Conservation (phyloP, 352 stramenopile species). For the Globisporangium solare region DNA sequence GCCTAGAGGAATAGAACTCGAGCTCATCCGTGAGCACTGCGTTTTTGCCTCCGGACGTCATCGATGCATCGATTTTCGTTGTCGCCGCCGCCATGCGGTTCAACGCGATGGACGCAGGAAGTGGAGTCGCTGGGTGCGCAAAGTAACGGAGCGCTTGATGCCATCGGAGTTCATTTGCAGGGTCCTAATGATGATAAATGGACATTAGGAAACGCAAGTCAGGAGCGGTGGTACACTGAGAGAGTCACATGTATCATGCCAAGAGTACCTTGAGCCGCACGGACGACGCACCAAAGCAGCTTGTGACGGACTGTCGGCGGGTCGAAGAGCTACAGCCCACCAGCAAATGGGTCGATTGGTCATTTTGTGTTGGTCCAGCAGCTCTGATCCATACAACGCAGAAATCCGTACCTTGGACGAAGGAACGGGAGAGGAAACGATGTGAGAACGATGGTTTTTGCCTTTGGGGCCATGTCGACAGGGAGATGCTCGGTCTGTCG, state of each 20-base stretch:
- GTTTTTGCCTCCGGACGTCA: slow-evolving; percentile 17
- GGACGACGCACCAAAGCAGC: background rate
- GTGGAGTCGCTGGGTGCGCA: slow-evolving; percentile 42
- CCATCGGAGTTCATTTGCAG: slow-evolving; percentile 41
- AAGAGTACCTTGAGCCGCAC: background rate
- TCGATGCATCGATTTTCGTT: slow-evolving; percentile 15
- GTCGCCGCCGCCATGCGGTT: slow-evolving; percentile 26
- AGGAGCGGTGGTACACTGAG: too few relatives aligned
- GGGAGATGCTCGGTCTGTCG: slow-evolving; percentile 37
- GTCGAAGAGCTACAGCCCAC: background rate
- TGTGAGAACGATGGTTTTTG: slow-evolving; percentile 53
- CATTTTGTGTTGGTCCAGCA: too few relatives aligned
- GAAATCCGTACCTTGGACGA: slow-evolving; percentile 54
- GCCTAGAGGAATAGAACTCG: slow-evolving; percentile 50
- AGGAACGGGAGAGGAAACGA: slow-evolving; percentile 62
- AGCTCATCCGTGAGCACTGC: slow-evolving; percentile 47
- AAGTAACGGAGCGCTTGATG: slow-evolving; percentile 65
- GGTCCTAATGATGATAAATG: background rate
- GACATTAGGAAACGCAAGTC: background rate
- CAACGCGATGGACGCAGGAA: slow-evolving; percentile 50
- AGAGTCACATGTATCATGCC: too few relatives aligned
- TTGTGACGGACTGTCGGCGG: background rate
- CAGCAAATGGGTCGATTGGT: background rate
- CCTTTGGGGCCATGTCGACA: slow-evolving; percentile 57
- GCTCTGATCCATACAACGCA: too few relatives aligned